Percentiles rank a stretch among this genome's conserved stretches.
Evolutionary conservation across 345 rosid species (phyloP).

Genomic region (Gossypium australe): DNA sequence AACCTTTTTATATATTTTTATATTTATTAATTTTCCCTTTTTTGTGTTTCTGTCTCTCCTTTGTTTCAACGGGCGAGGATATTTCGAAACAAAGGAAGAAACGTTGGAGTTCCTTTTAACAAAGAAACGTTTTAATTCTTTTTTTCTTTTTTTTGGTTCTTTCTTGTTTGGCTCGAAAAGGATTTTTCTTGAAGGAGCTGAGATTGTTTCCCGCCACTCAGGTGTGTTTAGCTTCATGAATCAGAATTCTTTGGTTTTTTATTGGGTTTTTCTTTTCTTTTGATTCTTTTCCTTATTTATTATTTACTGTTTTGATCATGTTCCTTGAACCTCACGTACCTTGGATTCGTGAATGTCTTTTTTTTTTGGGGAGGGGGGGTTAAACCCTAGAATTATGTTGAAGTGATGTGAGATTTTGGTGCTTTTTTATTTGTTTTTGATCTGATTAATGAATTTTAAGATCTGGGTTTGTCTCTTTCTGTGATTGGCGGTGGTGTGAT

Average conservation of each 20-base stretch:
- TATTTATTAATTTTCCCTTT: conserved; percentile 15
- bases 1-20: conserved; percentile 12
- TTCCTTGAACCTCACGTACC: conserved; percentile 8
- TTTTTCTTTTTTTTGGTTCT: neutral
- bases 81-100: neutral
- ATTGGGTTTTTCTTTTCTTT: neutral
- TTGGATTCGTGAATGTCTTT: neutral
- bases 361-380: neutral
- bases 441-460: conserved; percentile 36
- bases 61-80: conserved; percentile 16
- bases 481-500: conserved; percentile 20
- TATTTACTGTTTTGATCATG: neutral
- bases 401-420: conserved; percentile 23
- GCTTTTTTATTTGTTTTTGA: conserved; percentile 11
- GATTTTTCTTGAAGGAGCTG: conserved; percentile 6
- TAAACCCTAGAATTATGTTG: conserved; percentile 8
- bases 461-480: conserved; percentile 40
- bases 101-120: conserved; percentile 7
- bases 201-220: conserved; percentile 15
- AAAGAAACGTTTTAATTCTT: neutral
- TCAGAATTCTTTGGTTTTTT: neutral
- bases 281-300: neutral
- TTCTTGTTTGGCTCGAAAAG: conserved; percentile 5
- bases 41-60: neutral
- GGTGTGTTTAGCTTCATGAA: conserved; percentile 12